phyloP scores from a whole-genome alignment of 805 yeast genomes.

The Sugiyamaella valdiviana region DNA sequence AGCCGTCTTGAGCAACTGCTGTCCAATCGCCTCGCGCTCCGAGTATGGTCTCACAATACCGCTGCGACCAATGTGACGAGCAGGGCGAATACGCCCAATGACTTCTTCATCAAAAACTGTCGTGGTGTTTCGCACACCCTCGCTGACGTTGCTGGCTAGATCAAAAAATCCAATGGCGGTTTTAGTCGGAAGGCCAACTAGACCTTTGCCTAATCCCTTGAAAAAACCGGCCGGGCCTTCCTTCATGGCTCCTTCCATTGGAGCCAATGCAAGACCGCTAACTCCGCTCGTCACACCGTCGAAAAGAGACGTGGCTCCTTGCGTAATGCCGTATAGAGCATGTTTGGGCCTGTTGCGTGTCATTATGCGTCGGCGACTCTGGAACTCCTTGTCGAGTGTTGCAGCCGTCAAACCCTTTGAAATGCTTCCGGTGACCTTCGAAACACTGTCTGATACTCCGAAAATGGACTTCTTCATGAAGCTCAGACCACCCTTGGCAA shows the following conservation, averaged over 20 bases:
- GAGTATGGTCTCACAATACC: slow-evolving; percentile 69
- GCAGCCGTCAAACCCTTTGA: slow-evolving; percentile 92
- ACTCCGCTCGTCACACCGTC: slow-evolving; percentile 85
- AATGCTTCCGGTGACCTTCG: slow-evolving; percentile 86
- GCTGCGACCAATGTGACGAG: slow-evolving; percentile 68
- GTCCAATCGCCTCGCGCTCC: slow-evolving; percentile 87
- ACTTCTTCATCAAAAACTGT: slow-evolving; percentile 79
- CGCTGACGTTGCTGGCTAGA: slow-evolving; percentile 85
- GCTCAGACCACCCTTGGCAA: slow-evolving; percentile 94
- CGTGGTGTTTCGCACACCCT: slow-evolving; percentile 88
- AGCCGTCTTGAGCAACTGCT: slow-evolving; percentile 77
- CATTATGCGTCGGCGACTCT: slow-evolving; percentile 58
- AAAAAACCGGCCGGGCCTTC: slow-evolving; percentile 91
- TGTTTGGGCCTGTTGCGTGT: slow-evolving; percentile 76
- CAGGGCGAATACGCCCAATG: slow-evolving; percentile 72
- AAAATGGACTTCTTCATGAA: slow-evolving; percentile 91
- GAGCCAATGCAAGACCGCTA: slow-evolving; percentile 84
- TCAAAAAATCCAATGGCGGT: slow-evolving; percentile 94
- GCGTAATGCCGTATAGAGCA: slow-evolving; percentile 75
- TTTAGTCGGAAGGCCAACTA: slow-evolving; percentile 94
- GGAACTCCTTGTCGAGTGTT: slow-evolving; percentile 80
- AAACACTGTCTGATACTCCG: slow-evolving; percentile 89
- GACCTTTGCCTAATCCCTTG: slow-evolving; percentile 88
- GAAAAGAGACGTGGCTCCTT: slow-evolving; percentile 83
- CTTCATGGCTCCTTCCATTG: slow-evolving; percentile 79